Percentiles rank a stretch among this genome's conserved stretches.
These are phyloP conservation scores for Lepidium campestre DNA, from an alignment of 441 rosid species.

Conservation along the genomic window DNA sequence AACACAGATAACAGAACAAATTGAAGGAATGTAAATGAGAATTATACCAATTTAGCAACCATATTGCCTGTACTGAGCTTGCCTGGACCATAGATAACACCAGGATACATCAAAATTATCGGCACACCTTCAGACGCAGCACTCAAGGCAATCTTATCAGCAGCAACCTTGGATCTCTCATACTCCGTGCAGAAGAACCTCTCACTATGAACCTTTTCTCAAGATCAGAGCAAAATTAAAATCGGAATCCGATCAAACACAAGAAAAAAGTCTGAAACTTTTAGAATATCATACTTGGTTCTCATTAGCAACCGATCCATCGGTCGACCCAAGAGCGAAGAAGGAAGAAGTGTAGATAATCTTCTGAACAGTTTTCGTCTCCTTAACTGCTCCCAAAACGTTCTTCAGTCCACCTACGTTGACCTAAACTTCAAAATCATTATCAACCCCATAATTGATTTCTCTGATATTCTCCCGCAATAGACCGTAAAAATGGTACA, in stretches of 20 bases:
- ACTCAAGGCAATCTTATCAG: conserved; percentile 69
- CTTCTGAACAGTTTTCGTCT: conserved; percentile 48
- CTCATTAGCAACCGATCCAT: conserved; percentile 76
- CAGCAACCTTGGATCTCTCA: conserved; percentile 69
- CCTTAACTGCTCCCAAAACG: conserved; percentile 56
- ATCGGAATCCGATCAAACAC: not conserved
- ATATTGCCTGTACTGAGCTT: conserved; percentile 74
- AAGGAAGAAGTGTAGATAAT: conserved; percentile 83
- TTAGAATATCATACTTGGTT: conserved; percentile 37
- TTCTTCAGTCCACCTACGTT: conserved; percentile 83
- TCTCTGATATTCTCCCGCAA: not conserved
- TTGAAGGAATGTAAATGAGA: not conserved
- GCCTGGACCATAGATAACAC: conserved; percentile 80
- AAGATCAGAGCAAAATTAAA: conserved; percentile 6
- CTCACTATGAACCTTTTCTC: conserved; percentile 50
- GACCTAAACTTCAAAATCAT: conserved; percentile 38
- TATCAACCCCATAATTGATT: not conserved
- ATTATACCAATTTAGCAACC: conserved; percentile 58
- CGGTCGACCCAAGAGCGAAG: conserved; percentile 81
- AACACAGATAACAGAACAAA: not conserved
- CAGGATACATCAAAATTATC: conserved; percentile 61
- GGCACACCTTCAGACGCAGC: conserved; percentile 74
- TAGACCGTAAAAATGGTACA: not conserved
- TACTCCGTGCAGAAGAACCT: conserved; percentile 76
- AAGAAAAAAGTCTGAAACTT: not conserved